These are phyloP conservation scores for Microbotryum lychnidis-dioicae DNA, from an alignment of 1,284 basidiomycete genomes.

Conservation along the genomic window DNA sequence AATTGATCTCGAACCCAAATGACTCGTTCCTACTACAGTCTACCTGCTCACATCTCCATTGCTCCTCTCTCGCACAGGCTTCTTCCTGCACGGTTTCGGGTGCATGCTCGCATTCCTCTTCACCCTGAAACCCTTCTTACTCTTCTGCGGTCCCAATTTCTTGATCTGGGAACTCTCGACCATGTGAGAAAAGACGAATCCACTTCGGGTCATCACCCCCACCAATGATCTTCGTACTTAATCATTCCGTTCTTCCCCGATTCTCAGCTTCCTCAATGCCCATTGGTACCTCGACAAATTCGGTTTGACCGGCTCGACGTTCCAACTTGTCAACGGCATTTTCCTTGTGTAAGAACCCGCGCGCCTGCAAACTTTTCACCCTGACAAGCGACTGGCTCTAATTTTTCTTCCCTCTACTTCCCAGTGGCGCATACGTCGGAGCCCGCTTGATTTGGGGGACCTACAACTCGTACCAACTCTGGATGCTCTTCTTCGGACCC, in stretches of 20 bases:
- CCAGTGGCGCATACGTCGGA: slow-evolving; percentile 34
- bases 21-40: neutral
- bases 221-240: neutral
- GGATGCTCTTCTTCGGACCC: slow-evolving; percentile 19
- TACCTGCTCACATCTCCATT: neutral
- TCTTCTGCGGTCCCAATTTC: slow-evolving; percentile 40
- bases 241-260: no score
- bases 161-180: slow-evolving; percentile 30
- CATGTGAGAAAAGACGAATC: no score
- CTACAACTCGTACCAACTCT: slow-evolving; percentile 35
- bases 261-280: slow-evolving; percentile 38
- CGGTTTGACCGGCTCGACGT: slow-evolving; percentile 36
- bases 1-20: neutral
- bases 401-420: neutral
- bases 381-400: neutral
- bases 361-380: neutral
- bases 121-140: slow-evolving; percentile 38
- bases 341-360: slow-evolving; percentile 19
- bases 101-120: slow-evolving; percentile 37
- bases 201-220: no score
- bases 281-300: slow-evolving; percentile 42
- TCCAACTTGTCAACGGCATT: slow-evolving; percentile 37
- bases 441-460: slow-evolving; percentile 39
- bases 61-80: slow-evolving; percentile 35
- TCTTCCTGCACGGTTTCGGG: slow-evolving; percentile 40